Evolutionary conservation across 2,329 filamentous ascomycete species (phyloP), one percentile per base, ranked within the genome.

Genomic region (Xylariaceae sp.): DNA sequence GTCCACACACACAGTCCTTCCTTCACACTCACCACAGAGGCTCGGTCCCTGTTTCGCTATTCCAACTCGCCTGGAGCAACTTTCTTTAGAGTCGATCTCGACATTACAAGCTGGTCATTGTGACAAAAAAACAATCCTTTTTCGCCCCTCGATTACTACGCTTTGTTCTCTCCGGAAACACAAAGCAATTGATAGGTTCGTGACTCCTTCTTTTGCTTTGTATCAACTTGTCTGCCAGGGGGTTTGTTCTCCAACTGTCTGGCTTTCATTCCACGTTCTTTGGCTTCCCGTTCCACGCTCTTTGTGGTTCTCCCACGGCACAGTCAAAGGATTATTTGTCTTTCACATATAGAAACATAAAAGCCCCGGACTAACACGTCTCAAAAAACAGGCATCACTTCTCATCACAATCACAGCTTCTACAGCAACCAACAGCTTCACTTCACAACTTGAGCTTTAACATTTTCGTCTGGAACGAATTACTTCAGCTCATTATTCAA

Each of bases 381-480:
- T 49, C 17, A 59, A 53, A 39, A 39, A 2, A 51, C 39, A 55
- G 58, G 60, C 65, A 65, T 55, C 39, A 7, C 55, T 48, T 54
- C 47, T 54, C 53, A 30, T 30, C 23, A 53, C 39, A 60, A 63
- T 57, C 52, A 58, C 60, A 68, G 65, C 59, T 65, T 53, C 39
- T 6, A 66, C 56, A 65, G 61, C 67, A 60, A 57, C 64, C 57
- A 60, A 59, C 57, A 58, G 65, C 59, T 68, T 67, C 65, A 62
- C 54, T 67, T 65, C 61, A 54, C 34, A 59, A 65, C 54, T 65
- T 64, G 67, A 69, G 67, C 68, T 62, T 59, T 30, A 30, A 30
- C 23, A 58, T 62, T 58, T 64, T 73, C 75, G 76, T 78, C 77
- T 67, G 75, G 76, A 73, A 77, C 75, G 74, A 73, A 69, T 64